Percentiles rank a stretch among this genome's conserved stretches.
These are phyloP conservation scores for Arxiozyma bovina DNA, from an alignment of 1,139 yeast species.

Conservation along the genomic window DNA sequence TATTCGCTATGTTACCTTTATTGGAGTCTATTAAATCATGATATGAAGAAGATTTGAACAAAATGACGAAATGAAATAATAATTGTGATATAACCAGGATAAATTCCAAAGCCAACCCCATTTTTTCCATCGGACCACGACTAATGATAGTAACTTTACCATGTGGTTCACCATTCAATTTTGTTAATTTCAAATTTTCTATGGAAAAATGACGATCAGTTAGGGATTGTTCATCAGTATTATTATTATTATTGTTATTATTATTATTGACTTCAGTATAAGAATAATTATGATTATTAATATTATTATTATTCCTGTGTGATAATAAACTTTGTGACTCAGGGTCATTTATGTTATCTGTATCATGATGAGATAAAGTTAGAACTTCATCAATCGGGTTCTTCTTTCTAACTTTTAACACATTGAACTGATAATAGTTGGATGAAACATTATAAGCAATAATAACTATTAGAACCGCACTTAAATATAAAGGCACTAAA, in stretches of 20 bases:
- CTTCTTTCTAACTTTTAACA: constrained; percentile 8
- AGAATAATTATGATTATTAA: not conserved
- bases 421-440: constrained; percentile 12
- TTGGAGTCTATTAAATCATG: constrained; percentile 13
- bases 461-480: not conserved
- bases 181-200: constrained; percentile 26
- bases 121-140: constrained; percentile 43
- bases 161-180: constrained; percentile 45
- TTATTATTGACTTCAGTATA: not conserved
- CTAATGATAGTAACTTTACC: constrained; percentile 39
- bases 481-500: not conserved
- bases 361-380: not conserved
- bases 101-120: constrained; percentile 44
- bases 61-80: constrained; percentile 35
- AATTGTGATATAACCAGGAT: constrained; percentile 41
- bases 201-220: constrained; percentile 30
- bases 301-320: no score
- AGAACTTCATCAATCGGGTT: constrained; percentile 2
- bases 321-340: constrained; percentile 1
- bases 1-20: constrained; percentile 16
- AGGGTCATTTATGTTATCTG: not conserved
- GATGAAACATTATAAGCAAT: constrained; percentile 6
- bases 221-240: constrained; percentile 14
- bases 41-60: constrained; percentile 37
- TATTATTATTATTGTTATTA: constrained; percentile 3